Base-by-base conservation (phyloP, 495 filamentous ascomycete species). In the Trypethelium eluteriae region DNA sequence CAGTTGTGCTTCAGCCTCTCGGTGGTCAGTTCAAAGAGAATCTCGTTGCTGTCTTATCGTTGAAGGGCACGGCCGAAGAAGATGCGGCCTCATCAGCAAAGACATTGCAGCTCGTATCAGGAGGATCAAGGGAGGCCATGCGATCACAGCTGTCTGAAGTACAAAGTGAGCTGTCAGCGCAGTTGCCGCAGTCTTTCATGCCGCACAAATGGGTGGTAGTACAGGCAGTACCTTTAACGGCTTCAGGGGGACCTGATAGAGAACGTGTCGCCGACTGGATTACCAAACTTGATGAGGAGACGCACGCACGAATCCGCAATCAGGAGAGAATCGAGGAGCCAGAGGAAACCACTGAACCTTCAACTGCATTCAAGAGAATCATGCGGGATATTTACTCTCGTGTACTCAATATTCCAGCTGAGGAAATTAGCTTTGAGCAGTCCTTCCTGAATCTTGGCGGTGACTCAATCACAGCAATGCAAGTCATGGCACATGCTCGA, bases 1-100 rank as follows among this genome's bases (percentile, higher is more conserved):
- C 80, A 39, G 78, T 79, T 44, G 72, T 81, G 0, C 73, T 78
- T 0, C 67, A 71, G 67, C 65, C 69, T 14, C 62, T 67, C 35
- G 62, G 38, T 63, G 70, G 69, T 1, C 67, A 63, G 18, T 64
- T 50, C 34, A 66, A 70, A 65, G 39, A 57, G 18, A 53, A 57
- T n/a, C 68, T 70, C 7, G 64, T 66, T 18, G 64, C 68, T 39
- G 68, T 72, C 14, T 4, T 72, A 7, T 64, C 49, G 34, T 59
- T 70, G 35, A 61, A 50, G 1, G 49, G 36, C 3, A 14, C 47
- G 35, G 25, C 47, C 4, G 2, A 49, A 25, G 35, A 63, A 41
- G 36, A 11, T 41, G 44, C 38, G 16, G 4, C 62, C 2, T 11
- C 1, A 39, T 35, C n/a, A 16, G 6, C 4, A 59, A 34, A 47